Base-by-base conservation (phyloP, 2,329 filamentous ascomycete genomes). In the Ustulina deusta region DNA sequence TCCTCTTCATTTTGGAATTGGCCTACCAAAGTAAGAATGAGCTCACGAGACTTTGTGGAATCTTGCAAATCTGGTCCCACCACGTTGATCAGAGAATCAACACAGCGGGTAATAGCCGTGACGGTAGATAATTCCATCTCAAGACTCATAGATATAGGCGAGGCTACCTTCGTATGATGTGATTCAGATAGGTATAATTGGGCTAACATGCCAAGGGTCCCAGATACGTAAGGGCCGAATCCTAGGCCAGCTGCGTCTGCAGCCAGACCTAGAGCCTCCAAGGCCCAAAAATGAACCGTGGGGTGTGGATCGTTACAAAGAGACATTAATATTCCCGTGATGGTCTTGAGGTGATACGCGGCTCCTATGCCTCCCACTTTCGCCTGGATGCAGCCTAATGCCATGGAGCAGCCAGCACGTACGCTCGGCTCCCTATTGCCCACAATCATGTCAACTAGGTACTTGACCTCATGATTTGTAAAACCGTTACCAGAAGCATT, bases 341-440 rank as follows among this genome's bases (percentile, higher is more conserved):
- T 97, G 1, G 94, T 97, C 82, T 98, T 98, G 58, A 99, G 85
- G 78, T 99, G 96, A 74, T 96, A 94, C 3, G 94, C 94, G 62
- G 96, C 96, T 61, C 96, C 96, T 94, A 99, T 98, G 64, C 96
- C 95, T 65, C 96, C 97, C 38, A 99, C 92, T 78, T 97, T 94
- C 20, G 93, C 92, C 80, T 99, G 94, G 59, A 99, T 98, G 64
- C 91, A 92, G 9, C 96, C 96, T 34, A 99, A 83, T 13, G 96
- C 94, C 83, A 97, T 93, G 17, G 97, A 96, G 80, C 95, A 99
- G 11, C 96, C 96, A 51, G 97, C 94, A 78, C 96, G 90, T 42
- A 94, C 94, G 78, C 93, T 95, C 0, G 96, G 96, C 78, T 99
- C 96, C 62, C 95, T 88, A 79, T 99, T 97, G 51, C 91, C 88